phyloP scores from a whole-genome alignment of 176 grass and related monocot genomes.

The Oryza brachyantha region DNA sequence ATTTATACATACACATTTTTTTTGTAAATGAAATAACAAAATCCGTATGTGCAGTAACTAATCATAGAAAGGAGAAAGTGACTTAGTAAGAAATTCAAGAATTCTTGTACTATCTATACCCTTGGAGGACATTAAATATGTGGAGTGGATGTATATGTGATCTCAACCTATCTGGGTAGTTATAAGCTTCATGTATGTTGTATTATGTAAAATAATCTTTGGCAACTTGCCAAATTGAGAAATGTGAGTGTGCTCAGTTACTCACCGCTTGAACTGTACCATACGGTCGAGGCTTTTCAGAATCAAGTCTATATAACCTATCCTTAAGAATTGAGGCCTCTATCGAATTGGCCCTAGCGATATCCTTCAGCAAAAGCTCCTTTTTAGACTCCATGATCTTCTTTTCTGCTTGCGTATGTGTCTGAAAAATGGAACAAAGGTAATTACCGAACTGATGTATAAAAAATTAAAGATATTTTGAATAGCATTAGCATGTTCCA shows the following conservation, averaged over 20 bases:
- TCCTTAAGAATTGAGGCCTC: slow-evolving; percentile 50
- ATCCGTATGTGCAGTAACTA: background rate
- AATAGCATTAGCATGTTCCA: background rate
- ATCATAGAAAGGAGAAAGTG: slow-evolving; percentile 7
- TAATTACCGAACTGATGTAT: slow-evolving; percentile 1
- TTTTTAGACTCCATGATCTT: slow-evolving; percentile 87
- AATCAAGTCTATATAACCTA: slow-evolving; percentile 65
- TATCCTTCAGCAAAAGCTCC: slow-evolving; percentile 67
- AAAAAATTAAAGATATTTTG: slow-evolving; percentile 6
- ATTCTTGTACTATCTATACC: background rate
- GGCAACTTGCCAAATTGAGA: slow-evolving; percentile 3
- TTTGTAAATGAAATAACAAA: slow-evolving; percentile 1
- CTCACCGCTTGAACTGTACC: slow-evolving; percentile 86
- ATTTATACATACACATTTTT: background rate
- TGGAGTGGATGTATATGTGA: background rate
- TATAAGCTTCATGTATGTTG: background rate
- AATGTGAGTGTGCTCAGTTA: slow-evolving; percentile 8
- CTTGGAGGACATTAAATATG: background rate
- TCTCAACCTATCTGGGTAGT: background rate
- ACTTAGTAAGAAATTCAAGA: background rate
- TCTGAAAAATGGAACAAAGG: slow-evolving; percentile 45
- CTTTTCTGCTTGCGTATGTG: slow-evolving; percentile 94
- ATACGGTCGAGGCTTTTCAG: slow-evolving; percentile 63
- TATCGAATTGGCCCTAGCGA: slow-evolving; percentile 42
- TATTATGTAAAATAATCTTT: background rate